Conservation (phyloP, 768 basidiomycete genomes). For the Russula compacta region DNA sequence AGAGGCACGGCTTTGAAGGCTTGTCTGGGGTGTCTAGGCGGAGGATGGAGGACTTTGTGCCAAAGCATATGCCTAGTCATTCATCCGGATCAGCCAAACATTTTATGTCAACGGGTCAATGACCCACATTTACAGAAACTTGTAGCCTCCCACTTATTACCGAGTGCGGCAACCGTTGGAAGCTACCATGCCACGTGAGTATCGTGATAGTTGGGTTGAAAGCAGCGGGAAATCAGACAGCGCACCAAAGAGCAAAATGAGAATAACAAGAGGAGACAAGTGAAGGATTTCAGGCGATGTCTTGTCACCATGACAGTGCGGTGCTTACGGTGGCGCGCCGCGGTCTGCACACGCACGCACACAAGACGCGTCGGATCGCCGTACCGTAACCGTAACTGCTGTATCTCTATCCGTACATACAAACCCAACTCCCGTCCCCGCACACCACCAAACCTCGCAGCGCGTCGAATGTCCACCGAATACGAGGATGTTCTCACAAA, state of each 20-base stretch:
- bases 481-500: constrained; percentile 94
- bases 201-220: neutral
- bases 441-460: neutral
- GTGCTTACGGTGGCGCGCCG: neutral
- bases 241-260: constrained; percentile 18
- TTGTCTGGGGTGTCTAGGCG: constrained; percentile 73
- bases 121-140: constrained; percentile 80
- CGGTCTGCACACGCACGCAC: too few relatives aligned
- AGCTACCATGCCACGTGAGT: constrained; percentile 24
- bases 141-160: constrained; percentile 79
- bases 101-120: neutral
- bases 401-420: neutral
- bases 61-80: constrained; percentile 78
- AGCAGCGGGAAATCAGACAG: neutral
- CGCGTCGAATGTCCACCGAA: constrained; percentile 60
- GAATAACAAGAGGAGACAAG: neutral
- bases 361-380: neutral
- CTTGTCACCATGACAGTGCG: neutral
- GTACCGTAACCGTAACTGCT: neutral
- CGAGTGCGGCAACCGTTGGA: constrained; percentile 35
- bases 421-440: neutral
- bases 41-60: constrained; percentile 77
- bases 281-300: neutral
- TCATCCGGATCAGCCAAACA: neutral
- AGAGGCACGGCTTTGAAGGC: constrained; percentile 82